Conservation (phyloP, 2,329 filamentous ascomycete species). For the Sphaerostilbella broomeana region DNA sequence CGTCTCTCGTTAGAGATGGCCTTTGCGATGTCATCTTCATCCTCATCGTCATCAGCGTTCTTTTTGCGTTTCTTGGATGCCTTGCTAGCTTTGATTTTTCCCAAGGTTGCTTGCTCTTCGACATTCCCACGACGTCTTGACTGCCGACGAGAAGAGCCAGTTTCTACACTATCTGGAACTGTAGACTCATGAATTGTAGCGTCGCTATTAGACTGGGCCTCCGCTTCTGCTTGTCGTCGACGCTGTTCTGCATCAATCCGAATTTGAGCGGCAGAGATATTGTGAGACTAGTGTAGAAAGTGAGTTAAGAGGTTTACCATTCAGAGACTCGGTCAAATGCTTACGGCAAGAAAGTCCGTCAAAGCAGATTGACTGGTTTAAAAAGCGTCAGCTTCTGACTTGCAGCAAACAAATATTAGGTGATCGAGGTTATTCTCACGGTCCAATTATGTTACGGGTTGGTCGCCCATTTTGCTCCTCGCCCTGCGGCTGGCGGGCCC, state of each 20-base stretch:
- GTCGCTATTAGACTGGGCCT: constrained; percentile 18
- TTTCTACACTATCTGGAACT: constrained; percentile 16
- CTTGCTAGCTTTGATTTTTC: constrained; percentile 58
- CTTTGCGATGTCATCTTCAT: constrained; percentile 43
- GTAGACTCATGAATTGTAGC: constrained; percentile 10
- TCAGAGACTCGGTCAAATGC: constrained; percentile 43
- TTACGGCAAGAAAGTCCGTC: constrained; percentile 47
- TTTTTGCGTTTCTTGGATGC: constrained; percentile 48
- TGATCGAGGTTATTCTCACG: constrained; percentile 28
- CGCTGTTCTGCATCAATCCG: constrained; percentile 43
- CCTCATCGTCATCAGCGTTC: constrained; percentile 22
- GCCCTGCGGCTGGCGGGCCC: constrained; percentile 15
- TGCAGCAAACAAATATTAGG: neutral
- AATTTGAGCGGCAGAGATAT: constrained; percentile 59
- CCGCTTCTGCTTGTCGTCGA: constrained; percentile 32
- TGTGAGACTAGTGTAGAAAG: constrained; percentile 51
- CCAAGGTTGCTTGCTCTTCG: constrained; percentile 47
- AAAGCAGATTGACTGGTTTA: constrained; percentile 41
- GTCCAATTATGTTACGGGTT: constrained; percentile 32
- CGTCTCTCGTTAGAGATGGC: constrained; percentile 41
- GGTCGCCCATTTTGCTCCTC: constrained; percentile 18
- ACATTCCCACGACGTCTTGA: constrained; percentile 30
- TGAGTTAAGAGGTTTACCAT: constrained; percentile 43
- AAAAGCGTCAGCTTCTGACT: constrained; percentile 10
- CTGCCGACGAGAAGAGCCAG: constrained; percentile 22